Evolutionary conservation across 257 asterid species (phyloP), one percentile per base, ranked within the genome.

Genomic region (Solanum infundibuliforme): DNA sequence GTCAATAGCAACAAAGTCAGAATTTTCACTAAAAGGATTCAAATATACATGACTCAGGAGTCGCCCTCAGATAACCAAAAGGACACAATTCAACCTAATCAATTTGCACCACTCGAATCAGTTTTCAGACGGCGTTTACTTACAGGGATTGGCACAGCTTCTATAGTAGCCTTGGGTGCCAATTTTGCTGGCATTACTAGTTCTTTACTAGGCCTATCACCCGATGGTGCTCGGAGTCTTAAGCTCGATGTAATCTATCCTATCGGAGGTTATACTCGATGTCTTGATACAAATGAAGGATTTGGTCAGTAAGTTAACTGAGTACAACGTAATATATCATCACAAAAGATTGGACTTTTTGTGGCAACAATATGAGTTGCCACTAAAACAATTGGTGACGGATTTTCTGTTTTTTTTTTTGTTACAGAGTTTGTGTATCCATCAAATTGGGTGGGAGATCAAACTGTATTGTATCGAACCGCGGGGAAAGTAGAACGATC

Each of bases 361-460:
- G 39, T 14, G 23, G 39, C 73, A n/a, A 62, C 31, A 4, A 65
- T 4, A 10, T 3, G 35, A 66, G 73, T 27, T 12, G 73, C 73
- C 35, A 25, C 73, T 25, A 66, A 27, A 66, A 25, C 20, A 5
- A 25, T 12, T 62, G 3, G 20, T 12, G 35, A 66, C 8, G 2
- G 35, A 66, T 14, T 13, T 8, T 83, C 21, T 31, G 0, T 48
- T 14, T 55, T 16, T 48, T 23, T 31, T 11, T 5, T 18, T 7
- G 38, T 18, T 74, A 65, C 93, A 96, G 98, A 96, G 88, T 96
- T 96, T 90, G 87, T 94, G 10, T 94, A 96, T 86, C 99, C 99
- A 32, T 93, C 92, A 87, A 94, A 88, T 84, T 95, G 99, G 98
- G 91, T 95, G 86, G 99, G 99, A 85, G 98, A 95, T 90, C 99